A percentile compares a stretch with the other conserved stretches of the same genome.
Evolutionary conservation across 768 basidiomycete species (phyloP).

Genomic region (Boletus coccyginus): DNA sequence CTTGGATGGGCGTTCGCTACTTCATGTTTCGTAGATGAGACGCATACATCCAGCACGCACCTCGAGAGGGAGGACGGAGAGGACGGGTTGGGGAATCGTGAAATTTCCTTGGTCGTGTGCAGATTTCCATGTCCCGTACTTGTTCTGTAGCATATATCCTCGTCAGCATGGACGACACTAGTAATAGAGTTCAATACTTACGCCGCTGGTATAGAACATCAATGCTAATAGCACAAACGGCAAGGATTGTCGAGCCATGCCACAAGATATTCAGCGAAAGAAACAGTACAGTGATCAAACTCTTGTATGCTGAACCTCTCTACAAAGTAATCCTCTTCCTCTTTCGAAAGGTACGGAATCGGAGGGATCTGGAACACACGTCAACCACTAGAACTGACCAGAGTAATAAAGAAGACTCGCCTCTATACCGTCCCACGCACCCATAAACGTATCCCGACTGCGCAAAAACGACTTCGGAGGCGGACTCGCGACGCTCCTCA

Average conservation of each 20-base stretch:
- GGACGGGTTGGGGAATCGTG: constrained; percentile 40
- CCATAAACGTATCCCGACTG: constrained; percentile 47
- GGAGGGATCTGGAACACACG: constrained; percentile 50
- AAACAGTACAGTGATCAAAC: constrained; percentile 59
- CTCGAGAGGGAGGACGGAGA: constrained; percentile 39
- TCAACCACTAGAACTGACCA: background rate
- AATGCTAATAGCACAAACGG: constrained; percentile 41
- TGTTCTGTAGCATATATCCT: constrained; percentile 34
- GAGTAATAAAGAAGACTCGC: background rate
- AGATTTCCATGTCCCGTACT: constrained; percentile 35
- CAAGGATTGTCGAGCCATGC: background rate
- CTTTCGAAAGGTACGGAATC: constrained; percentile 54
- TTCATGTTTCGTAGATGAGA: background rate
- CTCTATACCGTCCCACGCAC: constrained; percentile 45
- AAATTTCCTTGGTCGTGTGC: constrained; percentile 41
- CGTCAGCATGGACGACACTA: background rate
- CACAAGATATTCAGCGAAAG: background rate
- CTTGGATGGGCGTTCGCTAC: constrained; percentile 13
- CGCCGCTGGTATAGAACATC: constrained; percentile 61
- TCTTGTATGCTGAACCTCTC: constrained; percentile 57
- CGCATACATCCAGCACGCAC: constrained; percentile 22
- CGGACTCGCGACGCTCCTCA: constrained; percentile 51
- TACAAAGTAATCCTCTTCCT: constrained; percentile 71
- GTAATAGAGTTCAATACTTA: constrained; percentile 18
- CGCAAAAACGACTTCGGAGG: constrained; percentile 56